Conservation (phyloP, 495 filamentous ascomycete genomes). For the Aspergillus taichungensis region DNA sequence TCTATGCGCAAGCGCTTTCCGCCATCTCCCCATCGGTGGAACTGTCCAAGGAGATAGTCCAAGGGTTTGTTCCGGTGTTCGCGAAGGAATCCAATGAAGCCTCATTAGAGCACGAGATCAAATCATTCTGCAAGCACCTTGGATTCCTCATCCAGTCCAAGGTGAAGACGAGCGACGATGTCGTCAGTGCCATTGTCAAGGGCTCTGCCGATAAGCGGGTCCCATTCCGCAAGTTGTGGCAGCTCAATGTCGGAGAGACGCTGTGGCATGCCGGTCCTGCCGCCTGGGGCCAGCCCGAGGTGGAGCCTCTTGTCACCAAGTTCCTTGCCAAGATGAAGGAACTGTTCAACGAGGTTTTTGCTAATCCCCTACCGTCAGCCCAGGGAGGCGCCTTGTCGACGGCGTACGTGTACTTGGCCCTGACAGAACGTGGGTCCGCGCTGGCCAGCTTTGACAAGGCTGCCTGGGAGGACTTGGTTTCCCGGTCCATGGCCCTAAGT, state of each 20-base stretch:
- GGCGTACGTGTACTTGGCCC: conserved; percentile 62
- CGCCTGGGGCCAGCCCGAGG: conserved; percentile 35
- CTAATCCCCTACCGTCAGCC: conserved; percentile 65
- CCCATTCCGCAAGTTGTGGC: conserved; percentile 72
- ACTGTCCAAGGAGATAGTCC: conserved; percentile 55
- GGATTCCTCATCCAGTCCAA: conserved; percentile 48
- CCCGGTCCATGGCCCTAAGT: conserved; percentile 52
- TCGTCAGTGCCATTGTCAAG: conserved; percentile 65
- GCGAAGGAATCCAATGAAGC: conserved; percentile 81
- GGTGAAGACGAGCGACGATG: conserved; percentile 49
- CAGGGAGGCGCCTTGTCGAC: conserved; percentile 68
- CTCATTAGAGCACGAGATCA: conserved; percentile 65
- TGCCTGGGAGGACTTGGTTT: conserved; percentile 42
- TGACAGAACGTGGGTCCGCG: conserved; percentile 33
- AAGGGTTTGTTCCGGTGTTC: conserved; percentile 52
- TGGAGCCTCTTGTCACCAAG: conserved; percentile 34
- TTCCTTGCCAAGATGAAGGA: conserved; percentile 60
- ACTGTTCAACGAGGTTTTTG: conserved; percentile 62
- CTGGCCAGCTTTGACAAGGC: conserved; percentile 24
- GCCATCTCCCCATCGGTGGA: conserved; percentile 47
- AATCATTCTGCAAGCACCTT: conserved; percentile 56
- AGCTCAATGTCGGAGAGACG: conserved; percentile 61
- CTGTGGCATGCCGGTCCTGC: conserved; percentile 49
- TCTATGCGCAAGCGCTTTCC: conserved; percentile 69
- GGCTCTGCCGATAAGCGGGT: conserved; percentile 78